Conservation (phyloP, 306 rosid genomes). For the Pueraria montana region DNA sequence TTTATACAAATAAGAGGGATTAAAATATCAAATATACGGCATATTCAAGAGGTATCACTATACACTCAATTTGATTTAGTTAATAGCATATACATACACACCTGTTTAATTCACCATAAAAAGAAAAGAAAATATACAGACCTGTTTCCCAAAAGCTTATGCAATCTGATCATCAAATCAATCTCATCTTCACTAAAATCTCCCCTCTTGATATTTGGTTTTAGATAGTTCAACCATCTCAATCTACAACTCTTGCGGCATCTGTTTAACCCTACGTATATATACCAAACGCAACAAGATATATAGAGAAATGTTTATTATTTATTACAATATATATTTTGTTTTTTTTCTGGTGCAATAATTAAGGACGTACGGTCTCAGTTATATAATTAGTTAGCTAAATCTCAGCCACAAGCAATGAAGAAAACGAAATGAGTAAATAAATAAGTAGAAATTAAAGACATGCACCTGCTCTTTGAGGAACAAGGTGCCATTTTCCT, state of each 20-base stretch:
- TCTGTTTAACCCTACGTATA: background rate
- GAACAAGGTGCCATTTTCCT: constrained; percentile 51
- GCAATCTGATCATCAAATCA: constrained; percentile 49
- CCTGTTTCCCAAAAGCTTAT: constrained; percentile 50
- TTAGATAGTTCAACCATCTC: constrained; percentile 57
- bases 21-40: background rate
- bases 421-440: background rate
- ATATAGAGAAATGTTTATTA: background rate
- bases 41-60: background rate
- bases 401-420: background rate
- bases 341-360: too few relatives aligned
- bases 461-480: constrained; percentile 40
- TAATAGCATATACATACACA: too few relatives aligned
- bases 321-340: background rate
- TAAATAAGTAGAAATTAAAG: background rate
- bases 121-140: background rate
- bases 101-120: too few relatives aligned
- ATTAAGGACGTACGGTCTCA: too few relatives aligned
- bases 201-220: constrained; percentile 49
- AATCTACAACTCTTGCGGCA: constrained; percentile 51
- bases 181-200: constrained; percentile 46
- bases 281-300: background rate
- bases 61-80: background rate
- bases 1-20: background rate
- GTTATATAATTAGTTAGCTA: background rate